Percentiles rank a stretch among this genome's conserved stretches.
These are phyloP conservation scores for Penicillium sp. DNA, from an alignment of 2,329 filamentous ascomycete species.

Conservation along the genomic window DNA sequence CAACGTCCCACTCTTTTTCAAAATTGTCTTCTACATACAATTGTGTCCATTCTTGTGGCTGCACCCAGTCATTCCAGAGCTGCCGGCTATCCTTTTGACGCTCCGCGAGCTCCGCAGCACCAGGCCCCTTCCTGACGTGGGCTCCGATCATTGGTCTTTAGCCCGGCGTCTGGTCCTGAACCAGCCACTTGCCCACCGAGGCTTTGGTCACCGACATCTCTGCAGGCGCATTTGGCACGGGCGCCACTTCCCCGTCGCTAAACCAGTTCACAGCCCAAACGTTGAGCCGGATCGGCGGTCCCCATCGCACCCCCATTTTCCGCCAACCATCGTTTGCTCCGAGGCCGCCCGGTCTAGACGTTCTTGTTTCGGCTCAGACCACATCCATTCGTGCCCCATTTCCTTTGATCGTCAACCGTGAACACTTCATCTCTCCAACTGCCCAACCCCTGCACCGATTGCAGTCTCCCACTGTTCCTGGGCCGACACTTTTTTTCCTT, in stretches of 20 bases:
- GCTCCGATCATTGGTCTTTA: constrained; percentile 25
- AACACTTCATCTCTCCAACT: constrained; percentile 10
- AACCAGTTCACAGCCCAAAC: constrained; percentile 21
- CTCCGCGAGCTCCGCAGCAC: constrained; percentile 21
- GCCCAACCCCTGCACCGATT: constrained; percentile 5
- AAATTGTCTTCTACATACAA: no score
- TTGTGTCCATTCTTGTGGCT: background rate
- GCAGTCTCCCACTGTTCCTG: constrained; percentile 7
- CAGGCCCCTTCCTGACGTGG: constrained; percentile 27
- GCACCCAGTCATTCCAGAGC: constrained; percentile 1
- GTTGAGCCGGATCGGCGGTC: constrained; percentile 25
- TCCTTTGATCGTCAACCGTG: constrained; percentile 6
- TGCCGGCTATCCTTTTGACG: constrained; percentile 17
- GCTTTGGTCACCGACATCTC: constrained; percentile 26
- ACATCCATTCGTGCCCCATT: constrained; percentile 7
- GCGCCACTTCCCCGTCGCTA: constrained; percentile 15
- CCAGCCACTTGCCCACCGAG: constrained; percentile 21
- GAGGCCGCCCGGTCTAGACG: constrained; percentile 21
- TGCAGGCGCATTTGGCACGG: constrained; percentile 15
- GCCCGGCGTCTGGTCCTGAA: constrained; percentile 17
- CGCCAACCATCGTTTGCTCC: constrained; percentile 19
- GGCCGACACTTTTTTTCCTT: background rate
- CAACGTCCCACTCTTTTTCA: background rate
- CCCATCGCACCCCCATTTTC: constrained; percentile 14
- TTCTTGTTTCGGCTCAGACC: constrained; percentile 15